phyloP scores from a whole-genome alignment of 2,329 filamentous ascomycete genomes.

The Paracorniculantispora psalliotae region DNA sequence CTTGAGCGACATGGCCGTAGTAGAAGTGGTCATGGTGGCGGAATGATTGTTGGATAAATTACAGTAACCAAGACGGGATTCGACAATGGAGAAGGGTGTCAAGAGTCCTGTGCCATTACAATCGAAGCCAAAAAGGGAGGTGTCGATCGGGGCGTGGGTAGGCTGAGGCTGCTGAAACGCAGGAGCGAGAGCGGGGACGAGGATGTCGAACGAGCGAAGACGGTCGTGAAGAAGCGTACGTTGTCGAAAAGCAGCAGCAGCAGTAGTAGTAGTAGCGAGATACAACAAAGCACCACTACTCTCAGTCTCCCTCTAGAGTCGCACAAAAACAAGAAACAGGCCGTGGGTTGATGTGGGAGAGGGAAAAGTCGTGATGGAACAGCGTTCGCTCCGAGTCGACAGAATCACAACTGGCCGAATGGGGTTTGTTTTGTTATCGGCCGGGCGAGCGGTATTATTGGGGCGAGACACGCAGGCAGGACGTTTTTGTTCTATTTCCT shows the following conservation, averaged over 20 bases:
- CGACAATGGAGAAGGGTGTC: neutral
- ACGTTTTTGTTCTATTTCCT: too few relatives aligned
- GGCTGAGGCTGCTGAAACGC: neutral
- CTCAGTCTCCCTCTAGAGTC: too few relatives aligned
- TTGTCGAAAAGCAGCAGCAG: neutral
- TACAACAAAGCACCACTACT: neutral
- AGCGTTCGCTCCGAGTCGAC: too few relatives aligned
- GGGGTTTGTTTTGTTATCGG: conserved; percentile 11
- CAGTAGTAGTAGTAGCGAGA: neutral
- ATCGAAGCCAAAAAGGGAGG: neutral
- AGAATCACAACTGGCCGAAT: too few relatives aligned
- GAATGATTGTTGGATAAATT: neutral
- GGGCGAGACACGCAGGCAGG: too few relatives aligned
- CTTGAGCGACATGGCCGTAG: conserved; percentile 17
- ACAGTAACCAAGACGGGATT: neutral
- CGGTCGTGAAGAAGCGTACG: neutral
- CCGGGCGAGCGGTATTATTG: neutral
- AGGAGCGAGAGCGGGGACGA: neutral
- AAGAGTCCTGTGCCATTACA: conserved; percentile 6
- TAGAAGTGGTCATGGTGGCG: conserved; percentile 19
- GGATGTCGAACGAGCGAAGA: neutral
- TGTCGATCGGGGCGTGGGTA: neutral
- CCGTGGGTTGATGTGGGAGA: neutral
- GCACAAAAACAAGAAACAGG: neutral
- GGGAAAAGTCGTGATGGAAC: neutral